A percentile compares a stretch with the other conserved stretches of the same genome.
These are phyloP conservation scores for Globisporangium barbulae DNA, from an alignment of 352 stramenopile genomes.

Conservation along the genomic window DNA sequence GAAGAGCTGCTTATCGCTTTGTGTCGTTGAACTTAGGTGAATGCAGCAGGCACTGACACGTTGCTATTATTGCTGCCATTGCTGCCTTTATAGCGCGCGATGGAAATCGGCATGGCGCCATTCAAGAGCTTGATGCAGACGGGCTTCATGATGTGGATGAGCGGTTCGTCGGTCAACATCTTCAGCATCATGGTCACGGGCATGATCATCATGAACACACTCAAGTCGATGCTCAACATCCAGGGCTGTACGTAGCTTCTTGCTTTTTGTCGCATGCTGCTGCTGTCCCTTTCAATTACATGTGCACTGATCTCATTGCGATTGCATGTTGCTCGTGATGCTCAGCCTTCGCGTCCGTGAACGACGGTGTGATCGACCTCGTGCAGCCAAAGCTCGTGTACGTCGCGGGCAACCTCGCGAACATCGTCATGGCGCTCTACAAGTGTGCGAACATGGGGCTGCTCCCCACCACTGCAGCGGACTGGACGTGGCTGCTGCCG, in stretches of 20 bases:
- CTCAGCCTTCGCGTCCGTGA: constrained; percentile 72
- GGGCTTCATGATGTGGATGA: constrained; percentile 97
- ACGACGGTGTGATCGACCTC: constrained; percentile 78
- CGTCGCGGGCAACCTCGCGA: constrained; percentile 82
- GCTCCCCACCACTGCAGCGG: constrained; percentile 87
- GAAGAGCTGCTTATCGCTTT: background rate
- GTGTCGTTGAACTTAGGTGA: background rate
- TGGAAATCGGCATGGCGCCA: constrained; percentile 88
- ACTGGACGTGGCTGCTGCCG: constrained; percentile 91
- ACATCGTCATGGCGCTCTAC: constrained; percentile 87
- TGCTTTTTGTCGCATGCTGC: background rate
- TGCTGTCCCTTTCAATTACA: background rate
- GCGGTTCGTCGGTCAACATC: constrained; percentile 92
- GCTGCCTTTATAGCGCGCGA: constrained; percentile 57
- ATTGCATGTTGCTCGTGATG: constrained; percentile 3
- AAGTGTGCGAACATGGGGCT: constrained; percentile 92
- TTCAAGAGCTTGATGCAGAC: constrained; percentile 93
- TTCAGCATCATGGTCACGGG: constrained; percentile 94
- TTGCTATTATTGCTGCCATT: constrained; percentile 7
- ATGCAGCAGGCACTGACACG: constrained; percentile 1
- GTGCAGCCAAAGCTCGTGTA: constrained; percentile 89
- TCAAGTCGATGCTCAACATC: constrained; percentile 89
- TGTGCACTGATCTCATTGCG: constrained; percentile 2
- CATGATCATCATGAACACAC: constrained; percentile 91
- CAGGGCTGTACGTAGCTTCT: constrained; percentile 37